Percentiles rank a stretch among this genome's conserved stretches.
These are phyloP conservation scores for Aspergillus carbonarius DNA, from an alignment of 2,329 filamentous ascomycete genomes.

Conservation along the genomic window DNA sequence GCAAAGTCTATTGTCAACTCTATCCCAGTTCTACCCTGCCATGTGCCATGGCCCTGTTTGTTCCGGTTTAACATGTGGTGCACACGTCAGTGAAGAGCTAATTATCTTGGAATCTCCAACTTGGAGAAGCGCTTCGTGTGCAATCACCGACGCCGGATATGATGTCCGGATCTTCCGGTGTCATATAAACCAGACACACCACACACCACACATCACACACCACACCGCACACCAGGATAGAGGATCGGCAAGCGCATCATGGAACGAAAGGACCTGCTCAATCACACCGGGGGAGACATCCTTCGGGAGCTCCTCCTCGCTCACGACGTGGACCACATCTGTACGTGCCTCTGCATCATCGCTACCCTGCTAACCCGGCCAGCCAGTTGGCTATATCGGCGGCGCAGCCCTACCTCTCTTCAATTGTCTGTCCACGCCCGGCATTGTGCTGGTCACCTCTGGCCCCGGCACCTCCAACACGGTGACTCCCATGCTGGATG, in stretches of 20 bases:
- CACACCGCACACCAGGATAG: too few relatives aligned
- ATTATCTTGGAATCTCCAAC: too few relatives aligned
- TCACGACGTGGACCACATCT: slow-evolving; percentile 8
- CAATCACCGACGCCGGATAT: background rate
- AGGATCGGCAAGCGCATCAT: too few relatives aligned
- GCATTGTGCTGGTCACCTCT: slow-evolving; percentile 86
- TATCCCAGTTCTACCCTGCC: too few relatives aligned
- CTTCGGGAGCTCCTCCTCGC: slow-evolving; percentile 4
- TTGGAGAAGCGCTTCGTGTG: slow-evolving; percentile 28
- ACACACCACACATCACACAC: too few relatives aligned
- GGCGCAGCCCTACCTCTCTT: slow-evolving; percentile 94
- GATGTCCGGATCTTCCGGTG: background rate
- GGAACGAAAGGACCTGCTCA: background rate
- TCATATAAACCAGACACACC: background rate
- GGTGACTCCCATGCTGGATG: slow-evolving; percentile 90
- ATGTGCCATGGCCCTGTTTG: too few relatives aligned
- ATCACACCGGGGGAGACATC: background rate
- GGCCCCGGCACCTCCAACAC: slow-evolving; percentile 94
- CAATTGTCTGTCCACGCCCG: slow-evolving; percentile 78
- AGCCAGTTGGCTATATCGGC: slow-evolving; percentile 76
- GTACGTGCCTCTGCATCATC: slow-evolving; percentile 5
- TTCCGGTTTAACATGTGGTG: too few relatives aligned
- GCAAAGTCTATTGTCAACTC: too few relatives aligned
- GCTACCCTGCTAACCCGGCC: background rate
- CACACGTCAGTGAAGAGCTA: too few relatives aligned